These are phyloP conservation scores for Fagopyrum esculentum DNA, from an alignment of 148 eudicot species.

Conservation along the genomic window DNA sequence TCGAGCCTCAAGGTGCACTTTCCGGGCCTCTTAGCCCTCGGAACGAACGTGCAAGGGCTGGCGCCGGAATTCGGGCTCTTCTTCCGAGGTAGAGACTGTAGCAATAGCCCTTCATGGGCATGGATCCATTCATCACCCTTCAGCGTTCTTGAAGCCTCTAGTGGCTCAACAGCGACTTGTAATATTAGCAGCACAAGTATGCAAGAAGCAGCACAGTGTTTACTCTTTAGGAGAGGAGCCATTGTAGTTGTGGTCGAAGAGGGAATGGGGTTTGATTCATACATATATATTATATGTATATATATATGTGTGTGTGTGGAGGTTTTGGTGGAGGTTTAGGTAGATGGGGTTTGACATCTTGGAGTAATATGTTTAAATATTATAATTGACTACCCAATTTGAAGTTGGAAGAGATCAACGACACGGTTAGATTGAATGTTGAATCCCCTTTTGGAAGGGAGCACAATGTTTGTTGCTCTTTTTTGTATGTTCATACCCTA, in stretches of 20 bases:
- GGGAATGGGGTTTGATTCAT: background rate
- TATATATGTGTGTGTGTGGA: background rate
- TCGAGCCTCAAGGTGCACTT: constrained; percentile 5
- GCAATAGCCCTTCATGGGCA: constrained; percentile 4
- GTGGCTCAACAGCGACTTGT: background rate
- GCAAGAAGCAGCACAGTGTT: background rate
- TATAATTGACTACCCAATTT: background rate
- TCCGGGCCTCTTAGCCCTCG: background rate
- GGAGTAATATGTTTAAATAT: background rate
- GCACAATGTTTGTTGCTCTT: background rate
- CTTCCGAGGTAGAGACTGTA: background rate
- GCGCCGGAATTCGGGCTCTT: background rate
- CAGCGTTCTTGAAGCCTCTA: constrained; percentile 1
- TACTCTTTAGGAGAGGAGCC: background rate
- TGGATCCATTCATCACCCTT: background rate
- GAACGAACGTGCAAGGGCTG: constrained; percentile 3
- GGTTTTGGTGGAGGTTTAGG: background rate
- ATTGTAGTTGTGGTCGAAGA: background rate
- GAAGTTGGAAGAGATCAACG: constrained; percentile 11
- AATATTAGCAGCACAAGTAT: background rate
- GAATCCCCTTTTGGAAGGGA: background rate
- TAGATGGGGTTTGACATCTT: background rate
- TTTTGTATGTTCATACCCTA: background rate
- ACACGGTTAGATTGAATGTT: constrained; percentile 10
- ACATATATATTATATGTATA: background rate